These are phyloP conservation scores for Macrolepiota fuliginosa DNA, from an alignment of 768 basidiomycete species.

Conservation along the genomic window DNA sequence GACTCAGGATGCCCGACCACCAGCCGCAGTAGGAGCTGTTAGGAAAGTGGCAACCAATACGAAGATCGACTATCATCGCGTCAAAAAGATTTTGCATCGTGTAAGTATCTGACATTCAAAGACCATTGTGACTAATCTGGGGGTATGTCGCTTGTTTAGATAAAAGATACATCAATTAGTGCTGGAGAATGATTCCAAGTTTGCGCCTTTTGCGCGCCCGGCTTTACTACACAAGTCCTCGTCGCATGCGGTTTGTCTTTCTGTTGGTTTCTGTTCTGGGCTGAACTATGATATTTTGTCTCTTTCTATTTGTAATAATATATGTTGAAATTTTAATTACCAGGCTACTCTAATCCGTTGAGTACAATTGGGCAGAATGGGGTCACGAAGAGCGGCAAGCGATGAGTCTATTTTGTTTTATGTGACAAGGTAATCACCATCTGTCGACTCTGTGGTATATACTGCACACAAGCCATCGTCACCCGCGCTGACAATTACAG, in stretches of 20 bases:
- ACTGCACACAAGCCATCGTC: slow-evolving; percentile 90
- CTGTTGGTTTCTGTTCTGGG: too few relatives aligned
- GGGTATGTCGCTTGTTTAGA: too few relatives aligned
- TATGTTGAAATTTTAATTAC: not conserved
- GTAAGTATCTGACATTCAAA: not conserved
- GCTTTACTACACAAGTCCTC: too few relatives aligned
- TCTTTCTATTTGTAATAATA: not conserved
- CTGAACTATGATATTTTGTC: too few relatives aligned
- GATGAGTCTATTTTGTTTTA: not conserved
- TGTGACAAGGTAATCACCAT: slow-evolving; percentile 23
- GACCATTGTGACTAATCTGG: too few relatives aligned
- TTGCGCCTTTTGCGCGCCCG: too few relatives aligned
- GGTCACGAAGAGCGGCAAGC: not conserved
- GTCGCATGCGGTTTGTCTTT: too few relatives aligned
- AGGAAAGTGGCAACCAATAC: not conserved
- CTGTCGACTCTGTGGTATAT: slow-evolving; percentile 61
- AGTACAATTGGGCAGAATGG: not conserved
- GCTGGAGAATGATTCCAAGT: too few relatives aligned
- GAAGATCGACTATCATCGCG: not conserved
- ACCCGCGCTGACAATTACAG: slow-evolving; percentile 80
- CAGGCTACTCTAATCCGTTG: not conserved
- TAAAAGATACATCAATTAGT: too few relatives aligned
- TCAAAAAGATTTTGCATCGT: not conserved
- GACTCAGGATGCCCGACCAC: not conserved
- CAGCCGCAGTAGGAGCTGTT: not conserved